These are phyloP conservation scores for Colletotrichum cuscutae DNA, from an alignment of 2,329 filamentous ascomycete genomes.

Conservation along the genomic window DNA sequence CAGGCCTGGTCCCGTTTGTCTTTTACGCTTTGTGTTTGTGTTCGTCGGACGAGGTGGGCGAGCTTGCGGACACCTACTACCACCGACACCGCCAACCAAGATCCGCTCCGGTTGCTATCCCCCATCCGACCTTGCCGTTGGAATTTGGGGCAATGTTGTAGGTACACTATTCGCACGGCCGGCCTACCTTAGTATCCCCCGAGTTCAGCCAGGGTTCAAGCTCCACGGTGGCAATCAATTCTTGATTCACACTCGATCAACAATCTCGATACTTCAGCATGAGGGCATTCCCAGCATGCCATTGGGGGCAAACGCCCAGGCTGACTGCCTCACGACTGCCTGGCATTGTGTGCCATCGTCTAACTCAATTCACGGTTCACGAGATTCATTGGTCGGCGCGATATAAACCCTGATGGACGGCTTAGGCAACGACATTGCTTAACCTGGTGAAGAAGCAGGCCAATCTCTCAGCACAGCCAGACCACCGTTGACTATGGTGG, in stretches of 20 bases:
- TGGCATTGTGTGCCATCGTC: background rate
- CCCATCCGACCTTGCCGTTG: slow-evolving; percentile 21
- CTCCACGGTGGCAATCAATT: too few species aligned
- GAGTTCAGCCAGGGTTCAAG: too few species aligned
- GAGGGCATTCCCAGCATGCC: background rate
- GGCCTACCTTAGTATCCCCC: too few species aligned
- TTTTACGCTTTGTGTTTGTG: background rate
- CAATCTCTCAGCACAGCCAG: slow-evolving; percentile 6
- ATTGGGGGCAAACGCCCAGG: background rate
- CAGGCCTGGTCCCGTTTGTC: background rate
- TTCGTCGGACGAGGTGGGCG: background rate
- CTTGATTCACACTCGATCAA: background rate
- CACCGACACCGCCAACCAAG: background rate
- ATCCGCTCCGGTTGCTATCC: slow-evolving; percentile 14
- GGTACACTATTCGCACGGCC: background rate
- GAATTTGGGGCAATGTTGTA: background rate
- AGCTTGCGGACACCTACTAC: background rate
- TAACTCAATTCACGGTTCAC: too few species aligned
- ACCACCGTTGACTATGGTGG: background rate
- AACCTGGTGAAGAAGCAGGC: background rate
- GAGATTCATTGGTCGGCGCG: background rate
- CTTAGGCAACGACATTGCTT: slow-evolving; percentile 14
- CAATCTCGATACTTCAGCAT: background rate
- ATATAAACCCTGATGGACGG: background rate
- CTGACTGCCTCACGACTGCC: background rate